phyloP scores from a whole-genome alignment of 768 basidiomycete genomes.

The Crucibulum laeve region DNA sequence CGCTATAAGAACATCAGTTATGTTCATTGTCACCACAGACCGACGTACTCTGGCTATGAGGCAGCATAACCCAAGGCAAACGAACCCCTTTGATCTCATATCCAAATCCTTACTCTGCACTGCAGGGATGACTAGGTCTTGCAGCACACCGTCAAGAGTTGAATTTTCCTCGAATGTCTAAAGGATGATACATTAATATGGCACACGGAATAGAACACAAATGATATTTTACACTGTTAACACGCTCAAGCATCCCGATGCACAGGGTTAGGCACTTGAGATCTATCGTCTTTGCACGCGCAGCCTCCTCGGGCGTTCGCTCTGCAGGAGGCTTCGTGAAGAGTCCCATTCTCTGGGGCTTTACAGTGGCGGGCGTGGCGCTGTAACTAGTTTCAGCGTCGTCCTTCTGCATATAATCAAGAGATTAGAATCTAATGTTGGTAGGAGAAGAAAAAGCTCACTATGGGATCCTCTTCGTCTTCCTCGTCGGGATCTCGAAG shows the following conservation, averaged over 20 bases:
- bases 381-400: slow-evolving; percentile 21
- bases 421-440: slow-evolving; percentile 3
- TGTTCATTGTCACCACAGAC: no score
- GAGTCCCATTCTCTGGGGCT: slow-evolving; percentile 13
- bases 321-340: slow-evolving; percentile 27
- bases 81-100: slow-evolving; percentile 62
- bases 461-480: slow-evolving; percentile 22
- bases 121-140: slow-evolving; percentile 82
- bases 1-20: slow-evolving; percentile 22
- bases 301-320: slow-evolving; percentile 57
- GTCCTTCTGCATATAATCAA: slow-evolving; percentile 9
- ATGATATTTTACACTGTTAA: slow-evolving; percentile 62
- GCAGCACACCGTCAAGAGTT: slow-evolving; percentile 67
- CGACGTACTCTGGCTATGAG: slow-evolving; percentile 65
- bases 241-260: slow-evolving; percentile 81
- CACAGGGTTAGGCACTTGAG: slow-evolving; percentile 72
- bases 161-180: slow-evolving; percentile 69
- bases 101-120: slow-evolving; percentile 70
- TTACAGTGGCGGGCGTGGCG: slow-evolving; percentile 20
- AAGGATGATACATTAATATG: not conserved
- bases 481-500: slow-evolving; percentile 52
- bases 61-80: slow-evolving; percentile 68
- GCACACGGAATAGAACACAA: not conserved
- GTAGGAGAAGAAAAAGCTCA: slow-evolving; percentile 5
- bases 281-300: slow-evolving; percentile 59